These are phyloP conservation scores for Melastoma malabathricum DNA, from an alignment of 345 rosid genomes.

Conservation along the genomic window DNA sequence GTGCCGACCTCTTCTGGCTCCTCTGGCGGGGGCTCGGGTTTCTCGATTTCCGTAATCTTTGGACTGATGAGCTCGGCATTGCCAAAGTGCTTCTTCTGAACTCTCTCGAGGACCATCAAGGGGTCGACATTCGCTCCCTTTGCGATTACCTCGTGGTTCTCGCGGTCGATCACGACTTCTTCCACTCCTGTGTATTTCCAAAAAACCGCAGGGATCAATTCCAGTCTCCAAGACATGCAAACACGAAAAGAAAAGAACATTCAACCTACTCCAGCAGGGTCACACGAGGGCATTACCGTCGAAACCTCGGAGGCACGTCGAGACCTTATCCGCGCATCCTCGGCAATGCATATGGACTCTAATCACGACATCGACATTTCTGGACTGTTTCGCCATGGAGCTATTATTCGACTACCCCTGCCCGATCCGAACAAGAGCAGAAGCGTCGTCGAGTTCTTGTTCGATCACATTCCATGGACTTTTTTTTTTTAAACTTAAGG, in stretches of 20 bases:
- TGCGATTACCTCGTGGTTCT: conserved; percentile 20
- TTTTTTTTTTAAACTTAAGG: no score
- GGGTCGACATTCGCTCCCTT: conserved; percentile 40
- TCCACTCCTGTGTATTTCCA: not conserved
- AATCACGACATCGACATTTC: not conserved
- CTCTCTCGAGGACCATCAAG: conserved; percentile 25
- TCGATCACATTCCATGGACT: no score
- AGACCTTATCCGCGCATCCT: not conserved
- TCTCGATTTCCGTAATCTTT: conserved; percentile 14
- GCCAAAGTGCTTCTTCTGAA: conserved; percentile 34
- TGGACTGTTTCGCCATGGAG: not conserved
- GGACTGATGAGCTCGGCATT: conserved; percentile 48
- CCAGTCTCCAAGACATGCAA: no score
- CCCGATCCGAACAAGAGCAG: no score
- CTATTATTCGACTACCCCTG: no score
- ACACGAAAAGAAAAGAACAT: not conserved
- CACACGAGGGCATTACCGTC: not conserved
- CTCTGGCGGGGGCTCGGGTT: conserved; percentile 14
- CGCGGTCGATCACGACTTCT: not conserved
- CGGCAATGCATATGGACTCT: not conserved
- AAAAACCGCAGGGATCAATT: not conserved
- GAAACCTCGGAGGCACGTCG: not conserved
- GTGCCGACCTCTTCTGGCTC: conserved; percentile 21
- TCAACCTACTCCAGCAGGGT: no score
- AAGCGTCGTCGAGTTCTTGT: no score